Evolutionary conservation across 179 eudicot species (phyloP).

Genomic region (Kewa caespitosa): DNA sequence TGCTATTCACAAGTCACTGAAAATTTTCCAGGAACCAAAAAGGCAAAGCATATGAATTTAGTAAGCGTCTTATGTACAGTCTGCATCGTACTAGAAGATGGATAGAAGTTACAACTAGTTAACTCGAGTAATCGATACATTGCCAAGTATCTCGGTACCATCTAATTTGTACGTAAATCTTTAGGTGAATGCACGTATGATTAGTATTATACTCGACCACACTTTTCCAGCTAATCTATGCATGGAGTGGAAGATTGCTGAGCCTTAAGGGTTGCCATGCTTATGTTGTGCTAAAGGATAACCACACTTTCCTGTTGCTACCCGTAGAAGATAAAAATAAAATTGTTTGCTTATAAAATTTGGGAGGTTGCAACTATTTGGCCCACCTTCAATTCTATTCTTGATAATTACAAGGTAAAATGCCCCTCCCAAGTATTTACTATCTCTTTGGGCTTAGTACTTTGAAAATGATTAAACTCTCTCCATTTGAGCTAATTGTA

Average conservation of each 20-base stretch:
- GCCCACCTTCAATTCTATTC: conserved; percentile 11
- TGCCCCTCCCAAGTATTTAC: conserved; percentile 13
- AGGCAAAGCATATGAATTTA: too few species aligned
- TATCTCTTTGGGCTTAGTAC: too few species aligned
- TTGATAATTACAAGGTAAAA: conserved; percentile 16
- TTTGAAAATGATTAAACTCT: too few species aligned
- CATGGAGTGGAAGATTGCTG: conserved; percentile 4
- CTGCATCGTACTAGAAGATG: too few species aligned
- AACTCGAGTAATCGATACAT: too few species aligned
- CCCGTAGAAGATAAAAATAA: conserved; percentile 29
- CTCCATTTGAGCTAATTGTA: too few species aligned
- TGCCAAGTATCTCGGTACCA: too few species aligned
- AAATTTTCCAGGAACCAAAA: too few species aligned
- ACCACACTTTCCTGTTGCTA: conserved; percentile 6
- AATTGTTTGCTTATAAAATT: conserved; percentile 16
- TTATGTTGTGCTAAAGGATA: not conserved
- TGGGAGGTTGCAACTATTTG: conserved; percentile 2
- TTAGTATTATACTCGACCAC: not conserved
- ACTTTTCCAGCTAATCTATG: not conserved
- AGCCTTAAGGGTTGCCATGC: not conserved
- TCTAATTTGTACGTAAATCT: too few species aligned
- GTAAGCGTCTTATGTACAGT: too few species aligned
- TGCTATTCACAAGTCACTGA: not conserved
- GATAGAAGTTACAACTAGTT: too few species aligned
- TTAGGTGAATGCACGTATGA: too few species aligned